Evolutionary conservation across 129 eudicot species (phyloP).

Genomic region (Lonicera japonica): DNA sequence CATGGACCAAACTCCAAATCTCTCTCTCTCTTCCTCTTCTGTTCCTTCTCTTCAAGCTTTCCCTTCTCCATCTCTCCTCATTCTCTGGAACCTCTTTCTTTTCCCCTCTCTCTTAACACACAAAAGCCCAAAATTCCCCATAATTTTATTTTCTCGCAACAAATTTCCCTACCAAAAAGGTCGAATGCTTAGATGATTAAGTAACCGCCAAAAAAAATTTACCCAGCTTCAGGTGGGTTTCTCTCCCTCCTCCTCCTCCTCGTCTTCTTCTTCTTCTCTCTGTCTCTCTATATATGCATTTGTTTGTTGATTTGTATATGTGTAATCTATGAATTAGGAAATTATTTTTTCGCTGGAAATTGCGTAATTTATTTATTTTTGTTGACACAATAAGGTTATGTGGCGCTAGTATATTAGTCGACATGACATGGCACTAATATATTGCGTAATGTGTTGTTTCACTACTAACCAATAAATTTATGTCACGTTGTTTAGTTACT

Average conservation of each 20-base stretch:
- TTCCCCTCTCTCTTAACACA: not conserved
- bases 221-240: not conserved
- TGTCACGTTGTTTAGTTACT: too few relatives aligned
- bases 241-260: not conserved
- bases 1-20: not conserved
- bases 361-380: too few relatives aligned
- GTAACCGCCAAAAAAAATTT: not conserved
- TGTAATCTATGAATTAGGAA: not conserved
- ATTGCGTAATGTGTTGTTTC: too few relatives aligned
- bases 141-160: not conserved
- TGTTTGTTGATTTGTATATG: not conserved
- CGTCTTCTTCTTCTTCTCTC: too few relatives aligned
- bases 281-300: not conserved
- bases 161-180: not conserved
- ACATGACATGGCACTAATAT: not conserved
- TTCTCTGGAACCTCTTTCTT: not conserved
- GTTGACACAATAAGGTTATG: too few relatives aligned
- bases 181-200: not conserved
- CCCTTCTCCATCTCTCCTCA: not conserved
- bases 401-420: not conserved
- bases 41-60: too few relatives aligned
- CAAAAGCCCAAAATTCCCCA: not conserved
- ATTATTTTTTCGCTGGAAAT: not conserved
- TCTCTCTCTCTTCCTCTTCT: not conserved
- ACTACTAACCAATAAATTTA: too few relatives aligned